These are phyloP conservation scores for Trichocladium antarcticum DNA, from an alignment of 495 filamentous ascomycete genomes.

Conservation along the genomic window DNA sequence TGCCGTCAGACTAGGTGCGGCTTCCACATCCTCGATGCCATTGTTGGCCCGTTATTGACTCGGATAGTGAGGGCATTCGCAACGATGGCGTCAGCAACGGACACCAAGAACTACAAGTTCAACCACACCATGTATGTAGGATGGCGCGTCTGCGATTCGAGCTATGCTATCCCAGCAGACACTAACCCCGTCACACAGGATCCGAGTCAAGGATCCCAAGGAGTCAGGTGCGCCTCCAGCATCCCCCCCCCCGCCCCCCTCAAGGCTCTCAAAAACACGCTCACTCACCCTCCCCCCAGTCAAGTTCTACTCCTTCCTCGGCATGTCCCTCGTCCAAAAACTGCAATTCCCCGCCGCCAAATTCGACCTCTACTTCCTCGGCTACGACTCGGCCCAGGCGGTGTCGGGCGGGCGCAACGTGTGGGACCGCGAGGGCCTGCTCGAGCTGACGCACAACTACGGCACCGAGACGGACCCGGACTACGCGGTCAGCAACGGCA, in stretches of 20 bases:
- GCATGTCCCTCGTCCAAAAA: slow-evolving; percentile 72
- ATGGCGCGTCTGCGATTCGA: too few species aligned
- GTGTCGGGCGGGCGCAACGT: slow-evolving; percentile 50
- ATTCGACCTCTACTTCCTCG: slow-evolving; percentile 83
- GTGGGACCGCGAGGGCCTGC: slow-evolving; percentile 75
- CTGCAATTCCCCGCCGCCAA: slow-evolving; percentile 62
- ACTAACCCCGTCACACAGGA: slow-evolving; percentile 43
- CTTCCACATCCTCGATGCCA: too few species aligned
- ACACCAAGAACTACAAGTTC: slow-evolving; percentile 75
- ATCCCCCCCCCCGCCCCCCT: not conserved
- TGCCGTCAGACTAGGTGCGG: not conserved
- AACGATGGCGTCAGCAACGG: slow-evolving; percentile 59
- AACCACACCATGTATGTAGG: slow-evolving; percentile 70
- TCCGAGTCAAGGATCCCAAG: slow-evolving; percentile 90
- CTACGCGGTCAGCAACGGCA: slow-evolving; percentile 80
- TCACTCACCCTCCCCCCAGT: slow-evolving; percentile 34
- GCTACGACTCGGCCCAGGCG: slow-evolving; percentile 55
- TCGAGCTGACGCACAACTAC: slow-evolving; percentile 96
- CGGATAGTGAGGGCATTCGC: slow-evolving; percentile 18
- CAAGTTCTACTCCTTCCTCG: slow-evolving; percentile 91
- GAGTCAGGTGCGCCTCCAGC: slow-evolving; percentile 45
- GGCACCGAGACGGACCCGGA: slow-evolving; percentile 79
- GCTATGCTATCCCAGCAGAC: slow-evolving; percentile 3
- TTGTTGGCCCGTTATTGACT: not conserved
- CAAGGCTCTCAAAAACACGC: not conserved